These are phyloP conservation scores for Aspergillus intermedius DNA, from an alignment of 2,329 filamentous ascomycete species.

Conservation along the genomic window DNA sequence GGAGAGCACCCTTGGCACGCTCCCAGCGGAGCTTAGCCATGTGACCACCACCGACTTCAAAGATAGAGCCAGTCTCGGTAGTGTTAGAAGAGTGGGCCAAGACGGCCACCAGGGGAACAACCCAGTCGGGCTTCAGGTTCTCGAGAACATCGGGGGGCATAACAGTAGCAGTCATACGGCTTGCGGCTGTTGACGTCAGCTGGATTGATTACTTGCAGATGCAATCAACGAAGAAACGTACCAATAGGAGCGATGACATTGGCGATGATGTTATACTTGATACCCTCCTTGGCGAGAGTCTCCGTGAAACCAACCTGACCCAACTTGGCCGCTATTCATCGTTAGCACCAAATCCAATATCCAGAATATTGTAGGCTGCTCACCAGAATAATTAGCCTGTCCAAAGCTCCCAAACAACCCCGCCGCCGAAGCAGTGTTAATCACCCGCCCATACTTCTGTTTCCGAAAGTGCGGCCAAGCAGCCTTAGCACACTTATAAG, in stretches of 20 bases:
- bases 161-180: slow-evolving; percentile 89
- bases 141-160: slow-evolving; percentile 91
- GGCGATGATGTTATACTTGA: slow-evolving; percentile 94
- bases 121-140: slow-evolving; percentile 84
- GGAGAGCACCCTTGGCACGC: slow-evolving; percentile 77
- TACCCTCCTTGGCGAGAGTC: slow-evolving; percentile 93
- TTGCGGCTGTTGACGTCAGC: slow-evolving; percentile 56
- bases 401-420: slow-evolving; percentile 94
- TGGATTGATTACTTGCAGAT: background rate
- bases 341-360: slow-evolving; percentile 17
- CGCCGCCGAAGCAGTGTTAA: slow-evolving; percentile 94
- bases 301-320: slow-evolving; percentile 95
- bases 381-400: slow-evolving; percentile 87
- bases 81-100: slow-evolving; percentile 81
- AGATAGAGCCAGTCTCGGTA: slow-evolving; percentile 78
- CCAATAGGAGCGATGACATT: slow-evolving; percentile 90
- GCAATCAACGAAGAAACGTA: slow-evolving; percentile 17
- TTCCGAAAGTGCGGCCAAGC: slow-evolving; percentile 98
- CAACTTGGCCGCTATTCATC: slow-evolving; percentile 69
- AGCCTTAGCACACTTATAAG: slow-evolving; percentile 90
- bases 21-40: slow-evolving; percentile 94
- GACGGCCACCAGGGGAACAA: slow-evolving; percentile 85
- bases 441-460: slow-evolving; percentile 94
- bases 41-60: slow-evolving; percentile 88
- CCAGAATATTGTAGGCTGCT: slow-evolving; percentile 11